phyloP scores from a whole-genome alignment of 2,329 filamentous ascomycete genomes.

The Xylaria polymorpha region DNA sequence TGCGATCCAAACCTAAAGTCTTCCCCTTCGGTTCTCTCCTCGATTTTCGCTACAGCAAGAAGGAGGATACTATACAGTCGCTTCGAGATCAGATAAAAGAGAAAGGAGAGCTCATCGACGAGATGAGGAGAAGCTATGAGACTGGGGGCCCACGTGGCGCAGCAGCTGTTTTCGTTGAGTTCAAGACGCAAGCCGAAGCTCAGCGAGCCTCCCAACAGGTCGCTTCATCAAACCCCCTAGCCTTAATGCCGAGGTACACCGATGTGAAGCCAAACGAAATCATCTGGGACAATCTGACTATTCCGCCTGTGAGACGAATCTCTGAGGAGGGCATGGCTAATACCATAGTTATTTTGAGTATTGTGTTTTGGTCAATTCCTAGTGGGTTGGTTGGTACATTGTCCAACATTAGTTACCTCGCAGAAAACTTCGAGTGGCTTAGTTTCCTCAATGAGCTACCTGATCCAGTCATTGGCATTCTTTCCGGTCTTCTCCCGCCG shows the following conservation, averaged over 20 bases:
- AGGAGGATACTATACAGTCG: slow-evolving; percentile 92
- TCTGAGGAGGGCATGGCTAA: slow-evolving; percentile 65
- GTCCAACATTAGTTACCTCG: slow-evolving; percentile 82
- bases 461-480: slow-evolving; percentile 73
- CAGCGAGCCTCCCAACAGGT: slow-evolving; percentile 80
- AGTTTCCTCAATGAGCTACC: slow-evolving; percentile 80
- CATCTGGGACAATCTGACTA: slow-evolving; percentile 82
- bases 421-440: slow-evolving; percentile 74
- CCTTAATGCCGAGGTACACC: slow-evolving; percentile 44
- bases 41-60: slow-evolving; percentile 63
- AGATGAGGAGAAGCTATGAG: slow-evolving; percentile 52
- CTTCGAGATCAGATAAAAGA: slow-evolving; percentile 72
- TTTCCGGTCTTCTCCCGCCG: slow-evolving; percentile 85
- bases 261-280: slow-evolving; percentile 84
- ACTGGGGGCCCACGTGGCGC: slow-evolving; percentile 47
- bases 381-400: slow-evolving; percentile 85
- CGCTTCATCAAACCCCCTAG: slow-evolving; percentile 41
- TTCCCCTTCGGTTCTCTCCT: slow-evolving; percentile 57
- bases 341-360: slow-evolving; percentile 74
- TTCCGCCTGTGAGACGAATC: slow-evolving; percentile 51
- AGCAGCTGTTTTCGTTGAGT: slow-evolving; percentile 93
- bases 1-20: slow-evolving; percentile 70
- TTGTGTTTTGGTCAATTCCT: slow-evolving; percentile 86
- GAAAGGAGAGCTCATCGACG: slow-evolving; percentile 53
- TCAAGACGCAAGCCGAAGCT: slow-evolving; percentile 82